Conservation (phyloP, 1,284 basidiomycete species). For the Xerocomus minutiporus region DNA sequence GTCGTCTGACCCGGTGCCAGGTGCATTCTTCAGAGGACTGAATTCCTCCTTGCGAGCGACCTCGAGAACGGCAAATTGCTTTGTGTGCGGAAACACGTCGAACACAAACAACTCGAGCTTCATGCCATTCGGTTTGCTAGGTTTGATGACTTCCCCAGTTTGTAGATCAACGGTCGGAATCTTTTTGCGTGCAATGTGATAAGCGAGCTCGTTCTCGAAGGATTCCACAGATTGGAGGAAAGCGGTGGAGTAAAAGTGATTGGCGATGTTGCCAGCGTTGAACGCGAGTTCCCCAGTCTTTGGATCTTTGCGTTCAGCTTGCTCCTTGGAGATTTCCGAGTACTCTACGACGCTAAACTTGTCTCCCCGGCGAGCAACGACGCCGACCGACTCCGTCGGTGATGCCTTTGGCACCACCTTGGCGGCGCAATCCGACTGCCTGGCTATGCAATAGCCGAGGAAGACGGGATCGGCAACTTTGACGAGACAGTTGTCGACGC, state of each 20-base stretch:
- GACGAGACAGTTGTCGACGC: constrained; percentile 99
- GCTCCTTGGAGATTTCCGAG: constrained; percentile 88
- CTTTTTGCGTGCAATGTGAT: constrained; percentile 98
- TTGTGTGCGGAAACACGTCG: constrained; percentile 95
- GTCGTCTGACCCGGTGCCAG: constrained; percentile 90
- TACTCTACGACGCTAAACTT: constrained; percentile 96
- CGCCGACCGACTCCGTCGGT: constrained; percentile 91
- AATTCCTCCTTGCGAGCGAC: constrained; percentile 90
- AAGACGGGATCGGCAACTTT: constrained; percentile 96
- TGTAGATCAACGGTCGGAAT: constrained; percentile 79
- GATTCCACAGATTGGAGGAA: constrained; percentile 80
- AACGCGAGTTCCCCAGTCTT: constrained; percentile 77
- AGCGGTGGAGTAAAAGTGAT: constrained; percentile 93
- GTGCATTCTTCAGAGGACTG: constrained; percentile 96
- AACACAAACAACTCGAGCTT: constrained; percentile 99
- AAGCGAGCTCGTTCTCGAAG: constrained; percentile 88
- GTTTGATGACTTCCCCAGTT: constrained; percentile 69
- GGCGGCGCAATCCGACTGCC: constrained; percentile 84
- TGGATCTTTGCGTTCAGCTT: constrained; percentile 74
- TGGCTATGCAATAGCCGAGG: constrained; percentile 87
- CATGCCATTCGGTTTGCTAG: constrained; percentile 93
- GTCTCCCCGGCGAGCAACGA: constrained; percentile 79
- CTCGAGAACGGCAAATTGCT: constrained; percentile 84
- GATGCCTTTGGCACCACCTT: constrained; percentile 93
- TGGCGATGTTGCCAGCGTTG: constrained; percentile 96